A percentile compares a stretch with the other conserved stretches of the same genome.
Evolutionary conservation across 257 asterid species (phyloP).

Genomic region (Solanum tarapatanum): DNA sequence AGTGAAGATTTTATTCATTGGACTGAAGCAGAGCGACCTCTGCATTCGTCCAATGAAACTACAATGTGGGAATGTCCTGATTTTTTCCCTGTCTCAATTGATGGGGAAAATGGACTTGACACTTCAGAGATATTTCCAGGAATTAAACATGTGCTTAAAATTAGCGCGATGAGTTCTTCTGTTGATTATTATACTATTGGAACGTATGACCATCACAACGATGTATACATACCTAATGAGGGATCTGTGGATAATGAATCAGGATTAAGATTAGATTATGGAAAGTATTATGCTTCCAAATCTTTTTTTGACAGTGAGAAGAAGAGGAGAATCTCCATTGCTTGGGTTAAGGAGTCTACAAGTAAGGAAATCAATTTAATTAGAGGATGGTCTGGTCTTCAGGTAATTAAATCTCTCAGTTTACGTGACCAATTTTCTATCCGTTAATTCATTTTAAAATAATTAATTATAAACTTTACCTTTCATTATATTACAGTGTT

Average conservation of each 20-base stretch:
- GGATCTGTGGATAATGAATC: not conserved
- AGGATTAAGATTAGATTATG: not conserved
- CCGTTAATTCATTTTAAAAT: not conserved
- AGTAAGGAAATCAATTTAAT: not conserved
- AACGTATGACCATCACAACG: slow-evolving; percentile 6
- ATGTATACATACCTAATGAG: slow-evolving; percentile 9
- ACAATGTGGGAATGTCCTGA: slow-evolving; percentile 52
- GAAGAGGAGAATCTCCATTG: slow-evolving; percentile 27
- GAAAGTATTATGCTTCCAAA: not conserved
- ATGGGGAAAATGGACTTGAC: slow-evolving; percentile 15
- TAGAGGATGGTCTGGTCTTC: slow-evolving; percentile 18
- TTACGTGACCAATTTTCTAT: not conserved
- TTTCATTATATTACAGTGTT: not conserved
- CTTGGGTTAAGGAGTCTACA: slow-evolving; percentile 31
- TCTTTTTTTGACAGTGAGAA: slow-evolving; percentile 15
- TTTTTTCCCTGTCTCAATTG: slow-evolving; percentile 20
- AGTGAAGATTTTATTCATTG: not conserved
- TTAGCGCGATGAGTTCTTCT: slow-evolving; percentile 9
- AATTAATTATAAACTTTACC: too few relatives aligned
- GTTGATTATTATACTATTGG: slow-evolving; percentile 28
- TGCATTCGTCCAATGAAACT: slow-evolving; percentile 17
- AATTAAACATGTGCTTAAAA: slow-evolving; percentile 27
- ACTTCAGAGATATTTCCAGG: slow-evolving; percentile 4
- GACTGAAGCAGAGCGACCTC: slow-evolving; percentile 8
- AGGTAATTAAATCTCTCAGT: not conserved